phyloP scores from a whole-genome alignment of 345 rosid species.

The Fremontodendron californicum region DNA sequence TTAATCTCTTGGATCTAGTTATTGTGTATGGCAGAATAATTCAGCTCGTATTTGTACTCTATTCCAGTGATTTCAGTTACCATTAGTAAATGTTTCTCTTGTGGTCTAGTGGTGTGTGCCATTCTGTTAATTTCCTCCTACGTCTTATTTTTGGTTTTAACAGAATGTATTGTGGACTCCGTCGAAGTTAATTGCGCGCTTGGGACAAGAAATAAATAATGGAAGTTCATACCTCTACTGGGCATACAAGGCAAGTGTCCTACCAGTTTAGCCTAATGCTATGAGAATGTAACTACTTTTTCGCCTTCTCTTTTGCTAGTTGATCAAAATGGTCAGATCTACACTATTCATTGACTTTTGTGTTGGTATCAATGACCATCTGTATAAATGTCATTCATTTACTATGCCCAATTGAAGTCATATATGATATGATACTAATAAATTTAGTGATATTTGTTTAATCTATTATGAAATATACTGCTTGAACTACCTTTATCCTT shows the following conservation, averaged over 20 bases:
- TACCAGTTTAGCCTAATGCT: neutral
- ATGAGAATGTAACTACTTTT: neutral
- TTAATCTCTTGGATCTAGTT: neutral
- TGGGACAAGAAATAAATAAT: slow-evolving; percentile 83
- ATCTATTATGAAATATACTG: neutral
- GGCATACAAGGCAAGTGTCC: slow-evolving; percentile 75
- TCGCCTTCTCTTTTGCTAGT: neutral
- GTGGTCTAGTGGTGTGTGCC: neutral
- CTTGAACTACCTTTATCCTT: neutral
- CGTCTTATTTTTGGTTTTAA: slow-evolving; percentile 15
- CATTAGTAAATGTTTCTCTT: neutral
- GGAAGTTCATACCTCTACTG: slow-evolving; percentile 88
- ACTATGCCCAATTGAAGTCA: neutral
- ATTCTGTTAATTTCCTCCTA: slow-evolving; percentile 6
- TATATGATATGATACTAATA: neutral
- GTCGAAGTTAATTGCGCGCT: slow-evolving; percentile 66
- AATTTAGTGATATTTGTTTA: neutral
- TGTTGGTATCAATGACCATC: neutral
- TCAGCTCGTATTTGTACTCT: neutral
- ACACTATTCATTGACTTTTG: neutral
- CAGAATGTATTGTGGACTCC: slow-evolving; percentile 89
- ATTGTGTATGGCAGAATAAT: neutral
- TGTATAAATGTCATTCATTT: neutral
- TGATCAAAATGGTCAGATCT: neutral
- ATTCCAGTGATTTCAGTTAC: neutral